A percentile compares a stretch with the other conserved stretches of the same genome.
phyloP scores from a whole-genome alignment of 1,139 yeast species.

The Lodderomyces margitis region DNA sequence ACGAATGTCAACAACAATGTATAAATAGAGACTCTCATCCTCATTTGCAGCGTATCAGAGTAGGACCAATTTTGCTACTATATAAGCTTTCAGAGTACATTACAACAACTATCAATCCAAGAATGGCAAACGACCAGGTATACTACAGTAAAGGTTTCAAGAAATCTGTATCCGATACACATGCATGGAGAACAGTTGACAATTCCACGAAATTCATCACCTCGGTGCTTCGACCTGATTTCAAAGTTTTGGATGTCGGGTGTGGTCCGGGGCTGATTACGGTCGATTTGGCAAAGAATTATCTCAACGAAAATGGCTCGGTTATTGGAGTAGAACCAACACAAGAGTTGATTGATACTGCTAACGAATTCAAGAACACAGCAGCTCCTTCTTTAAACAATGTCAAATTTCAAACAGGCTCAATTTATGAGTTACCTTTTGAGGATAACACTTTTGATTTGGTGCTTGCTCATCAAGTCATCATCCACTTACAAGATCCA shows the following conservation, averaged over 20 bases:
- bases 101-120: background rate
- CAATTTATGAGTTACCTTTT: constrained; percentile 31
- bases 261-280: constrained; percentile 44
- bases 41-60: too few species aligned
- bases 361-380: constrained; percentile 20
- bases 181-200: constrained; percentile 33
- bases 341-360: constrained; percentile 26
- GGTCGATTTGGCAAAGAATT: constrained; percentile 27
- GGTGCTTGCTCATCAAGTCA: constrained; percentile 39
- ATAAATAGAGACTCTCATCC: background rate
- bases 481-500: constrained; percentile 36
- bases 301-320: constrained; percentile 22
- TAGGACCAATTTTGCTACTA: too few species aligned
- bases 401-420: constrained; percentile 28
- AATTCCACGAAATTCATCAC: constrained; percentile 28
- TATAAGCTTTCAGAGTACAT: too few species aligned
- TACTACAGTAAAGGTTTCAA: constrained; percentile 25
- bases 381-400: constrained; percentile 17
- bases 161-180: constrained; percentile 26
- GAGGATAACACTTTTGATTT: constrained; percentile 37
- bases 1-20: background rate
- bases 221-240: constrained; percentile 25
- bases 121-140: constrained; percentile 17
- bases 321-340: constrained; percentile 37
- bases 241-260: constrained; percentile 37